Conservation (phyloP, 176 grass and related monocot species). For the Carex cristatella region DNA sequence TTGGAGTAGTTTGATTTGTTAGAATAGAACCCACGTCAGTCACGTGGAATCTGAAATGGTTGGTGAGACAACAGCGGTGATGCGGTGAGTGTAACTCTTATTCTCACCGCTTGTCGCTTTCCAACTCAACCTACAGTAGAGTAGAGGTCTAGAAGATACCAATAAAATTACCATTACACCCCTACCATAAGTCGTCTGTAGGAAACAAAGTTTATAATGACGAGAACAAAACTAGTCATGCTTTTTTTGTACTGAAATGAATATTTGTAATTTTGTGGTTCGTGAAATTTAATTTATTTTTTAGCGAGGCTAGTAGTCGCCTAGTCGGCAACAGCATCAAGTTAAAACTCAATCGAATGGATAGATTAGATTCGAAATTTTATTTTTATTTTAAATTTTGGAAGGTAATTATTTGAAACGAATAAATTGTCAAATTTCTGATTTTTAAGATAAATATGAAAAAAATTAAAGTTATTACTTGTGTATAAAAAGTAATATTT, state of each 20-base stretch:
- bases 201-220: too few relatives aligned
- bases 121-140: neutral
- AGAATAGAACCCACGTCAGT: neutral
- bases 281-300: neutral
- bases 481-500: too few relatives aligned
- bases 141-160: neutral
- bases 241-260: neutral
- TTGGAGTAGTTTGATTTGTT: neutral
- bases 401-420: too few relatives aligned
- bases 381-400: too few relatives aligned
- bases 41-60: constrained; percentile 5
- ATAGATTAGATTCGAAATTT: too few relatives aligned
- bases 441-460: too few relatives aligned
- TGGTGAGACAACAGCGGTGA: constrained; percentile 1
- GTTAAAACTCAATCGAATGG: too few relatives aligned
- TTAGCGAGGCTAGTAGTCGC: too few relatives aligned
- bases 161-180: neutral
- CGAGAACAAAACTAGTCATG: neutral
- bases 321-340: too few relatives aligned
- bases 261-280: neutral
- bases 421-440: too few relatives aligned
- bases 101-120: constrained; percentile 2
- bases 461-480: too few relatives aligned
- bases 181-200: neutral
- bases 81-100: neutral